Evolutionary conservation across 768 basidiomycete species (phyloP), one percentile per base, ranked within the genome.

Genomic region (Amanita rimosa): DNA sequence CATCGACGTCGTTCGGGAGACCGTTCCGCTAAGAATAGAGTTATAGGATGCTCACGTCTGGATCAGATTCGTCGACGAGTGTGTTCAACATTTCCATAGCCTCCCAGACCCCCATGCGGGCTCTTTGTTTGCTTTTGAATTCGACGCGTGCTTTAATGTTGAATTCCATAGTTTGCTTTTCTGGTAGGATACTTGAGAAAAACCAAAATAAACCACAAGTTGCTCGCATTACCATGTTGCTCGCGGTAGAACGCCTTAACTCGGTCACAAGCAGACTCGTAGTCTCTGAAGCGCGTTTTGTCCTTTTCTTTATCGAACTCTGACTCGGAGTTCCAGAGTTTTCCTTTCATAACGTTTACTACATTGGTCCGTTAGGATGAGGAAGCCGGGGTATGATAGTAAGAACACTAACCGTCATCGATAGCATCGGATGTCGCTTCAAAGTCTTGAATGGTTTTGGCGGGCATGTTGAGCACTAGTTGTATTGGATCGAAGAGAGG

Each of bases 61-160:
- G 92, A 64, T 95, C 92, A 6, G 87, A 90, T 54, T 93, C 89
- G 62, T 94, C 89, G 49, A 93, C 75, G 37, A 94, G 72, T 1
- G 85, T 91, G 59, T 92, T 81, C 41, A 94, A 78, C 73, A 79
- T 79, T 57, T 90, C 86, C 65, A 91, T 90, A 8, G 87, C 87
- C 55, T 87, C 78, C 87, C 87, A 91, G 35, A 91, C 64, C 55
- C 83, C 69, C 89, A 92, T 90, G n/a, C 79, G 73, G 3, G 78
- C 84, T 22, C 83, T 77, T 45, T 67, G 73, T 31, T 69, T 74
- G 50, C 66, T 80, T 59, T 81, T 80, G 65, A 88, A 88, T 53
- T 85, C 73, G 8, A 78, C 79, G 7, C 91, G 83, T 4, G 81
- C 80, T 49, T 79, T 73, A 55, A 92, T 73, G 61, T 94, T 94